These are phyloP conservation scores for Zizania latifolia DNA, from an alignment of 176 grass and related monocot genomes.

Conservation along the genomic window DNA sequence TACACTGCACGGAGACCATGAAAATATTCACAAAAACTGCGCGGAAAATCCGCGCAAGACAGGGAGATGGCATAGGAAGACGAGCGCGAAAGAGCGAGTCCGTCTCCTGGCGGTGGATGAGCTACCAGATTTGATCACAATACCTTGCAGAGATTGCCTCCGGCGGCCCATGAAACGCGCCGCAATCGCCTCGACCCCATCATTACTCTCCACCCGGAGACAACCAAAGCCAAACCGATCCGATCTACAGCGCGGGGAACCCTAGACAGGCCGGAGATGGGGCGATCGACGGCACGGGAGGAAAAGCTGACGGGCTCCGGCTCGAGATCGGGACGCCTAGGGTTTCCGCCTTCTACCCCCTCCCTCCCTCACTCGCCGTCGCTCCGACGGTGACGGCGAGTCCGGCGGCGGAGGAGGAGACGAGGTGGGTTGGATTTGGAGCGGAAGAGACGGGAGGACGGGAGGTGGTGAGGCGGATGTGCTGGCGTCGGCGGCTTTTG, in stretches of 20 bases:
- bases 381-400: conserved; percentile 2
- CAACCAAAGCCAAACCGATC: conserved; percentile 6
- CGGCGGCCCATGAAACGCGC: conserved; percentile 84
- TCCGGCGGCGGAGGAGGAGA: not conserved
- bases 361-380: not conserved
- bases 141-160: conserved; percentile 82
- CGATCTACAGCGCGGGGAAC: conserved; percentile 43
- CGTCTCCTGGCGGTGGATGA: not conserved
- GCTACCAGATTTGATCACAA: conserved; percentile 23
- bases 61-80: too few species aligned
- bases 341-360: not conserved
- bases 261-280: conserved; percentile 31
- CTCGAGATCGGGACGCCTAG: not conserved
- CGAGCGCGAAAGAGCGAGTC: conserved; percentile 5
- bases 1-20: not conserved
- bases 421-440: not conserved
- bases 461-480: conserved; percentile 23
- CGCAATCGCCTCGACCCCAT: conserved; percentile 52
- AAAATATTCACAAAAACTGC: too few species aligned
- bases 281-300: not conserved
- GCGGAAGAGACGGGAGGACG: not conserved
- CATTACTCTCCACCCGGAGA: not conserved
- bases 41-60: too few species aligned
- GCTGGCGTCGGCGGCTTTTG: conserved; percentile 33
- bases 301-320: not conserved